phyloP scores from a whole-genome alignment of 768 basidiomycete species.

The Leccinum variicolor region DNA sequence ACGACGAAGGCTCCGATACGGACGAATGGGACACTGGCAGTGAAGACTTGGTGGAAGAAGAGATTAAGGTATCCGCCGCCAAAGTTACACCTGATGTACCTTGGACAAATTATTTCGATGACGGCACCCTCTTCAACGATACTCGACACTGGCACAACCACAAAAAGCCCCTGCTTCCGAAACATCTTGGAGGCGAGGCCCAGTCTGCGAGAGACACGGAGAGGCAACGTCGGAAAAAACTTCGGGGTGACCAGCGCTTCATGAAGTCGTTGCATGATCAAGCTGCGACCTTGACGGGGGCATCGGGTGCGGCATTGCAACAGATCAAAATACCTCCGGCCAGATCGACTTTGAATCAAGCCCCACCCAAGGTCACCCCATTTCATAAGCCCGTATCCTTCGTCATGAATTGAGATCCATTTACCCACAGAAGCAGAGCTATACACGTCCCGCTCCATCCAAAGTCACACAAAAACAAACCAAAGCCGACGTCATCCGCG shows the following conservation, averaged over 20 bases:
- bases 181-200: slow-evolving; percentile 49
- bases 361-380: slow-evolving; percentile 9
- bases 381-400: not conserved
- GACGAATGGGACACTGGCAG: slow-evolving; percentile 23
- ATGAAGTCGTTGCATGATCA: slow-evolving; percentile 55
- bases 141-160: slow-evolving; percentile 60
- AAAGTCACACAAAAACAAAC: slow-evolving; percentile 30
- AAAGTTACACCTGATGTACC: not conserved
- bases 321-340: slow-evolving; percentile 51
- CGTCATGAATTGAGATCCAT: not conserved
- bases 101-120: slow-evolving; percentile 31
- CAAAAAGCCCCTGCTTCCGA: slow-evolving; percentile 46
- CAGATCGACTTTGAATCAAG: slow-evolving; percentile 17
- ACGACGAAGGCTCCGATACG: slow-evolving; percentile 11
- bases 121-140: slow-evolving; percentile 45
- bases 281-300: slow-evolving; percentile 63
- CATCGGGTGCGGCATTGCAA: slow-evolving; percentile 50
- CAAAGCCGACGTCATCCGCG: slow-evolving; percentile 40
- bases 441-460: slow-evolving; percentile 16
- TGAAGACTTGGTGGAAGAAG: slow-evolving; percentile 11
- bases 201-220: slow-evolving; percentile 28
- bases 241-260: slow-evolving; percentile 50
- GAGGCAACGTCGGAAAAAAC: slow-evolving; percentile 35
- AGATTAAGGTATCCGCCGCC: not conserved
- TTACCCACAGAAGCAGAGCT: slow-evolving; percentile 15